Conservation (phyloP, 2,329 filamentous ascomycete genomes). For the Venturia effusa region DNA sequence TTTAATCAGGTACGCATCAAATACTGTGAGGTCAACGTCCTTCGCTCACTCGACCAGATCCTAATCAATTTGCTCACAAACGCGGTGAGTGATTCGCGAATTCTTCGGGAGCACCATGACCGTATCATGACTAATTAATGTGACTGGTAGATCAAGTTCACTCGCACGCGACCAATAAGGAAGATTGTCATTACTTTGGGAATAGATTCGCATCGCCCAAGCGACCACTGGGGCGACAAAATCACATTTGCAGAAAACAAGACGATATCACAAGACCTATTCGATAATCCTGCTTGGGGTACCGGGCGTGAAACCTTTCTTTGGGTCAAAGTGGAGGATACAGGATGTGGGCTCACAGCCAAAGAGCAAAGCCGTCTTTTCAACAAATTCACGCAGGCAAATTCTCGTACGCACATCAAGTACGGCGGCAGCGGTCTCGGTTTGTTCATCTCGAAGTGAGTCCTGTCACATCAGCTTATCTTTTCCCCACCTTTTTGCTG, state of each 20-base stretch:
- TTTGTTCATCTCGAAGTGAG: constrained; percentile 30
- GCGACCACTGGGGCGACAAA: neutral
- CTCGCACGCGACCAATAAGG: neutral
- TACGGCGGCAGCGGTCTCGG: constrained; percentile 4
- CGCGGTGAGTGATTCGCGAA: too few relatives aligned
- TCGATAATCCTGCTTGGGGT: constrained; percentile 1
- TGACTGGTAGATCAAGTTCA: neutral
- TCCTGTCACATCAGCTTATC: too few relatives aligned
- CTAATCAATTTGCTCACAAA: too few relatives aligned
- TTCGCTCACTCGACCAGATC: too few relatives aligned
- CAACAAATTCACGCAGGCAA: constrained; percentile 58
- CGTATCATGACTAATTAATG: neutral
- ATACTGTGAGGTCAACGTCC: neutral
- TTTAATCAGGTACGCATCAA: constrained; percentile 5
- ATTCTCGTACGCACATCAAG: constrained; percentile 45
- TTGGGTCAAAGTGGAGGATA: constrained; percentile 53
- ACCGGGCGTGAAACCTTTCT: constrained; percentile 33
- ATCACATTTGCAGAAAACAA: neutral
- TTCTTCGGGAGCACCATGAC: too few relatives aligned
- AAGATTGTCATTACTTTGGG: constrained; percentile 3
- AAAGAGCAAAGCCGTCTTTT: constrained; percentile 49
- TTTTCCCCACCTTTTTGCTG: too few relatives aligned
- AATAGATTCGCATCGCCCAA: neutral
- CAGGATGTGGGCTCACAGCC: constrained; percentile 51
- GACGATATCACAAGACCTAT: neutral